Percentiles rank a stretch among this genome's conserved stretches.
phyloP scores from a whole-genome alignment of 345 rosid genomes.

The Laguncularia racemosa region DNA sequence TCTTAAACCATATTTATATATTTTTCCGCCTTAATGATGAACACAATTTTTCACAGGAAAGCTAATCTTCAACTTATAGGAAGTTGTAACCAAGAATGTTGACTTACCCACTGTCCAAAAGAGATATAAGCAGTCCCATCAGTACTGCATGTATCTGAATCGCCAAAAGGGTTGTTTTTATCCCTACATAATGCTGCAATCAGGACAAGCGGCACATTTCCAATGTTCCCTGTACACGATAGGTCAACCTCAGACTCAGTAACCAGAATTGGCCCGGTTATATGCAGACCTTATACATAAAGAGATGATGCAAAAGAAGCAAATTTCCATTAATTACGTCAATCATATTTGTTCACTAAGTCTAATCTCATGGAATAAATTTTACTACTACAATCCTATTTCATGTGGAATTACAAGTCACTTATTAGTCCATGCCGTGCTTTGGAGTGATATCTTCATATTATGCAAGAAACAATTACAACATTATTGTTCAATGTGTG shows the following conservation, averaged over 20 bases:
- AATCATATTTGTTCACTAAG: background rate
- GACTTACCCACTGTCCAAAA: slow-evolving; percentile 92
- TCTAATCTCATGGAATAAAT: background rate
- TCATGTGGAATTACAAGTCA: background rate
- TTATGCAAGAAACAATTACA: too few relatives aligned
- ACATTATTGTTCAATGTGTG: background rate
- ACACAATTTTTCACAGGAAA: too few relatives aligned
- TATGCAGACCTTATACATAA: background rate
- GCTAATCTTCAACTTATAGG: too few relatives aligned
- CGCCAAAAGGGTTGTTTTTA: slow-evolving; percentile 78
- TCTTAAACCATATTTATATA: too few relatives aligned
- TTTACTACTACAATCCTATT: too few relatives aligned
- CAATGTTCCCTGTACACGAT: slow-evolving; percentile 78
- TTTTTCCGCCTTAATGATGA: too few relatives aligned
- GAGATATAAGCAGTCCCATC: slow-evolving; percentile 97
- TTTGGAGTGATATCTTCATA: too few relatives aligned
- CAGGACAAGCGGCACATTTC: slow-evolving; percentile 96
- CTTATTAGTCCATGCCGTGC: too few relatives aligned
- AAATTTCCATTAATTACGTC: background rate
- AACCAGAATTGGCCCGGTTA: background rate
- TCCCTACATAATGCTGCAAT: slow-evolving; percentile 91
- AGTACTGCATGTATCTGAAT: slow-evolving; percentile 62
- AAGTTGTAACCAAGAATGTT: background rate
- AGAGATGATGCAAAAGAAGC: background rate
- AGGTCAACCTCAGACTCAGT: background rate